These are phyloP conservation scores for Penstemon newberryi DNA, from an alignment of 257 asterid genomes.

Conservation along the genomic window DNA sequence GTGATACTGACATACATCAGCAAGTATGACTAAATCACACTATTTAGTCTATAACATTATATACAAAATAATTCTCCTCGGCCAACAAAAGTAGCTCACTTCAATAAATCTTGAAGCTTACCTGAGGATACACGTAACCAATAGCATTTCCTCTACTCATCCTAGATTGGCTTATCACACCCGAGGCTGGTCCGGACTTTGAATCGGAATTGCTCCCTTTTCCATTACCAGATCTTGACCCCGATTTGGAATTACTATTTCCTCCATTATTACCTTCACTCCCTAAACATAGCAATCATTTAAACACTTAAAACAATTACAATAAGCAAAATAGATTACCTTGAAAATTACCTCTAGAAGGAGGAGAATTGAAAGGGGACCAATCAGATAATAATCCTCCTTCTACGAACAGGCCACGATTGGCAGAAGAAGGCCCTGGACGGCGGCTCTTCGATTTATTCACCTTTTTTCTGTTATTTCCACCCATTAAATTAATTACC, in stretches of 20 bases:
- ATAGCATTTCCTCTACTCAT: conserved; percentile 46
- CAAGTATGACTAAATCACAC: conserved; percentile 2
- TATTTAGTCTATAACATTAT: not conserved
- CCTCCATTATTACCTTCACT: conserved; percentile 44
- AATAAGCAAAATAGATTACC: not conserved
- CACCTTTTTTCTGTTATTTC: conserved; percentile 46
- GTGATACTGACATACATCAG: not conserved
- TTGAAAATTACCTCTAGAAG: conserved; percentile 57
- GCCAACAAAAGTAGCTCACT: not conserved
- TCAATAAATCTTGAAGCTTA: conserved; percentile 28
- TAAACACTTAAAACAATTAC: not conserved
- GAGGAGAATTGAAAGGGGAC: conserved; percentile 59
- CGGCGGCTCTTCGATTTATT: conserved; percentile 51
- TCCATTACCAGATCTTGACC: conserved; percentile 41
- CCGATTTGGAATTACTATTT: conserved; percentile 30
- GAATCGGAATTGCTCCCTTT: conserved; percentile 38
- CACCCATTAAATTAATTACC: conserved; percentile 42
- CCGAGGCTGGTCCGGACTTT: conserved; percentile 34
- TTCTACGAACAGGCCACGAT: conserved; percentile 62
- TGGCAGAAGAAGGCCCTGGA: conserved; percentile 33
- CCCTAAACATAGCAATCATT: conserved; percentile 38
- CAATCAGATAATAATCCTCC: conserved; percentile 85
- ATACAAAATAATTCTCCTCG: not conserved
- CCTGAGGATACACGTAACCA: conserved; percentile 69
- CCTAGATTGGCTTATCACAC: conserved; percentile 32